phyloP scores from a whole-genome alignment of 441 rosid genomes.

The Gossypium gossypioides region DNA sequence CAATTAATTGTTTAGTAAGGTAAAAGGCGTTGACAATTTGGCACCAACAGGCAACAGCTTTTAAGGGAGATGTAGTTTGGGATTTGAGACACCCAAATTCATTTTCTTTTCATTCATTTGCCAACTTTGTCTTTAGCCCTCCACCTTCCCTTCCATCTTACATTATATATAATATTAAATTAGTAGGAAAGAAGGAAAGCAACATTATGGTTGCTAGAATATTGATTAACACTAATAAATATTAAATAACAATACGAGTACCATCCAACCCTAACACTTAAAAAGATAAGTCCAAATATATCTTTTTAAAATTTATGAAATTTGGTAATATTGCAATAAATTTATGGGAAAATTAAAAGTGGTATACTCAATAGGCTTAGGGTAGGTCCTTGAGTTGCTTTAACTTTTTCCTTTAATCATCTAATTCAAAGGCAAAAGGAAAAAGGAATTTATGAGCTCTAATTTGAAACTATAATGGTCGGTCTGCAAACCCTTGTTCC shows the following conservation, averaged over 20 bases:
- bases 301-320: too few relatives aligned
- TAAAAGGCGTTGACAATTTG: background rate
- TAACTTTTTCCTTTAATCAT: background rate
- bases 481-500: slow-evolving; percentile 13
- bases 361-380: background rate
- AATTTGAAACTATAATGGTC: slow-evolving; percentile 12
- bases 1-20: background rate
- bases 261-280: too few relatives aligned
- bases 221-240: too few relatives aligned
- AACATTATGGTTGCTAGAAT: background rate
- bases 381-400: background rate
- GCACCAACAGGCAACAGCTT: background rate
- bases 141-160: background rate
- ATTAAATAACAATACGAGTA: too few relatives aligned
- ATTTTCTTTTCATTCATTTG: background rate
- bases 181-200: background rate
- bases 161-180: background rate
- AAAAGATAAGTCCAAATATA: too few relatives aligned
- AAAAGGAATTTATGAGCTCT: background rate
- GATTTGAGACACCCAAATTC: background rate
- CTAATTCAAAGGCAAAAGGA: background rate
- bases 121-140: background rate
- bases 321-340: too few relatives aligned
- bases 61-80: background rate
- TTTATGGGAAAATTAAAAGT: background rate